These are phyloP conservation scores for Triglochin maritima DNA, from an alignment of 106 monocot species.

Conservation along the genomic window DNA sequence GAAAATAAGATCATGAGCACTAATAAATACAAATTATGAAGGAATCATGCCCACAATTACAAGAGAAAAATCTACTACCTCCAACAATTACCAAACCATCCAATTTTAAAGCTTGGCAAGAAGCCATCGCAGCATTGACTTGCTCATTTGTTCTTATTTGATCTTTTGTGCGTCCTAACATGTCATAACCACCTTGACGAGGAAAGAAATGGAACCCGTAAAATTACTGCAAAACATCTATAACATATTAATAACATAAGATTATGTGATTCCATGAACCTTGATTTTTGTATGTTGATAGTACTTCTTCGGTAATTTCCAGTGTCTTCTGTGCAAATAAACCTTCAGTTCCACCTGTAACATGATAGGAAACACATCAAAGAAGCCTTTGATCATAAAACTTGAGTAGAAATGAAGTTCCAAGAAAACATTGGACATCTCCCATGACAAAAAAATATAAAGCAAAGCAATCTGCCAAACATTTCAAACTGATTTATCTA, in stretches of 20 bases:
- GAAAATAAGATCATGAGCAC: constrained; percentile 5
- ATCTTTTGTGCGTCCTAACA: constrained; percentile 78
- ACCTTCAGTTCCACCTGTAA: constrained; percentile 68
- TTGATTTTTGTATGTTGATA: constrained; percentile 69
- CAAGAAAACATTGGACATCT: too few species aligned
- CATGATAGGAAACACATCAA: background rate
- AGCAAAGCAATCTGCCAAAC: too few species aligned
- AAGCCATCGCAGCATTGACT: constrained; percentile 59
- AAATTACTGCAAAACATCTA: background rate
- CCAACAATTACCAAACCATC: constrained; percentile 78
- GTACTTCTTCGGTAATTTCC: constrained; percentile 63
- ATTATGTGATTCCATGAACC: constrained; percentile 14
- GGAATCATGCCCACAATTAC: background rate
- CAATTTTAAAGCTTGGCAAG: constrained; percentile 59
- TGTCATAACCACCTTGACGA: constrained; percentile 59
- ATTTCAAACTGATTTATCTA: too few species aligned
- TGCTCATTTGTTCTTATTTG: constrained; percentile 74
- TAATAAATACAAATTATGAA: background rate
- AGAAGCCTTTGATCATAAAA: too few species aligned
- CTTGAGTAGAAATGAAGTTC: too few species aligned
- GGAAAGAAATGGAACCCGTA: background rate
- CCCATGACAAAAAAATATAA: too few species aligned
- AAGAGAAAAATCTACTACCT: constrained; percentile 20
- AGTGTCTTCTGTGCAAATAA: constrained; percentile 75
- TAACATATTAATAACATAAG: background rate